These are phyloP conservation scores for Chlorella sp. DNA, from an alignment of 139 green algal species.

Conservation along the genomic window DNA sequence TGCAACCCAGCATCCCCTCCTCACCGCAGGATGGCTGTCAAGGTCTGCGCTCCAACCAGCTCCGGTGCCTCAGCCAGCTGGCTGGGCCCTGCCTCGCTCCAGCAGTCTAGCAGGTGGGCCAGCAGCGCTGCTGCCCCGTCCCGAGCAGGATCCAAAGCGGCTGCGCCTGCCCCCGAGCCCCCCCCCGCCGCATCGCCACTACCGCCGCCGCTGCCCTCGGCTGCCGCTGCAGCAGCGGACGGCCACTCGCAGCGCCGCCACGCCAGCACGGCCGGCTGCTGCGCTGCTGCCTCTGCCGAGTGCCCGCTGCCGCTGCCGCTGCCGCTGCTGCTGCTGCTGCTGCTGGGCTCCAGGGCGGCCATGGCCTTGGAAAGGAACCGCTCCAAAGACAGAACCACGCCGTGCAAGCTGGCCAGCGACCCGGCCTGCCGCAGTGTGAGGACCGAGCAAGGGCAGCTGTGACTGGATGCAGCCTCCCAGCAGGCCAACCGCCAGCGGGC, in stretches of 20 bases:
- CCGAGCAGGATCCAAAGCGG: not conserved
- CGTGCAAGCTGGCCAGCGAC: constrained; percentile 60
- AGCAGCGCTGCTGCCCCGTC: constrained; percentile 34
- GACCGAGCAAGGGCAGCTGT: no score
- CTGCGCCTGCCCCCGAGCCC: not conserved
- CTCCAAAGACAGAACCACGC: constrained; percentile 36
- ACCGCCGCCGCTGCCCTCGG: not conserved
- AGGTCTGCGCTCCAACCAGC: constrained; percentile 33
- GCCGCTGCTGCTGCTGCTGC: not conserved
- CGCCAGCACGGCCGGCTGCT: not conserved
- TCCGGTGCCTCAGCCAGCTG: constrained; percentile 56
- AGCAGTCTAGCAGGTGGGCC: constrained; percentile 57
- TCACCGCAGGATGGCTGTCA: constrained; percentile 36
- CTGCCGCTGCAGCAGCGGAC: not conserved
- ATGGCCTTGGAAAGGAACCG: constrained; percentile 27
- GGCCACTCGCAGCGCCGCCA: constrained; percentile 25
- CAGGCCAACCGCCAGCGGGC: no score
- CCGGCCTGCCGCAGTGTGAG: constrained; percentile 46
- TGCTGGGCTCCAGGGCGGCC: not conserved
- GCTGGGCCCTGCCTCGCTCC: constrained; percentile 59
- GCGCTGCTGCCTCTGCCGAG: not conserved
- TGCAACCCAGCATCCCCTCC: not conserved
- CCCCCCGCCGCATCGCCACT: not conserved
- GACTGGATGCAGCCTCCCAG: no score
- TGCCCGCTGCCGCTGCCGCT: not conserved